Evolutionary conservation across 192 early-diverging fungal genomes (phyloP), one percentile per base, ranked within the genome.

Genomic region (Chytriomyces hyalinus): DNA sequence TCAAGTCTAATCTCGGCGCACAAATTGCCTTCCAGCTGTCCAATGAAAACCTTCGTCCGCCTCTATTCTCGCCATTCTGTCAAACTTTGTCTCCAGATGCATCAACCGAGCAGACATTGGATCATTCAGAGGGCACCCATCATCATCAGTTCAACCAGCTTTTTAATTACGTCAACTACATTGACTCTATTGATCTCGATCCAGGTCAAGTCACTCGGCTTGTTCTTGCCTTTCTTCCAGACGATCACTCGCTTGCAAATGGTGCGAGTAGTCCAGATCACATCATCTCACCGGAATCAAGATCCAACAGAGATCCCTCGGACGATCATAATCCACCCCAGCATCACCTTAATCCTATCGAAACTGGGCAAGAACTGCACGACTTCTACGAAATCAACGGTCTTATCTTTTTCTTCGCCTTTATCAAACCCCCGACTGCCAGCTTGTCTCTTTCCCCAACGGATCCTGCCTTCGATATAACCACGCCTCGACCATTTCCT

Each of bases 141-240:
- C 36, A 36, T 36, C 85, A 89, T 61, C 87, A 92, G 70, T 98
- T 94, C 77, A 96, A 96, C 76, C 94, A 98, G 77, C 87, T 97
- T 0, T 97, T 98, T 82, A 99, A 99, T 81, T 92, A 91, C 80
- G 92, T 98, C 49, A 92, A 94, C 61, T 91, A 94, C 69, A 89
- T 94, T 36, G 88, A 90, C 68, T 83, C 91, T 73, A 67, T 97
- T 0, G 77, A 82, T 17, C 81, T 98, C 24, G 78, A 84, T 5
- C 89, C 94, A 8, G 80, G 86, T 13, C 84, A 94, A 73, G 90
- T 92, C 0, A 85, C 85, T 71, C 85, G 91, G 62, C 78, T 98
- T 9, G 93, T 97, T 66, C 85, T 98, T 10, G 90, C 91, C 10
- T 94, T 97, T 76, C 78, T 95, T 47, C 94, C 95, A 13, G 90